Evolutionary conservation across 495 filamentous ascomycete genomes (phyloP), one percentile per base, ranked within the genome.

Genomic region (Talaromyces adpressus): DNA sequence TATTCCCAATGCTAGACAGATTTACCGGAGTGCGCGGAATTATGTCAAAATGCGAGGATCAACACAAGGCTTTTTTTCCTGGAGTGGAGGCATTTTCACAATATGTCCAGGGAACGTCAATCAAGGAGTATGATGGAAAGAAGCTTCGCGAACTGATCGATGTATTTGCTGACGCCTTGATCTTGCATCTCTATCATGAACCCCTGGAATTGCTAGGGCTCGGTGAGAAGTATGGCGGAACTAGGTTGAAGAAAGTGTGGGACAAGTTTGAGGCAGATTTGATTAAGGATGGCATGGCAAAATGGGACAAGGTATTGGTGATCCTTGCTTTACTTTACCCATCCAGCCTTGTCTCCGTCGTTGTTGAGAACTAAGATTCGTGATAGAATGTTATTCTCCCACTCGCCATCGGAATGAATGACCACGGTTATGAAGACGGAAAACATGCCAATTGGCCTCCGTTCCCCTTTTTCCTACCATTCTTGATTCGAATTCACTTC

Each of bases 1-100:
- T 78, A 65, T 84, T 84, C 67, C 77, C 81, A 20, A 57, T 34
- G 7, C 65, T 84, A 59, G 79, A 80, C 61, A 57, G 62, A 27
- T 52, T 72, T 20, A 69, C 75, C 0, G 77, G 75, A 2, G 70
- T 71, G 14, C 62, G 66, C 22, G 78, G 74, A 9, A 63, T 81
- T 54, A 82, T 83, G 79, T 72, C 73, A 6, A 62, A 36, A 34
- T 81, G 79, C 64, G 61, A 79, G 5, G 66, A 74, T 29, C 80
- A 84, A 65, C 81, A 84, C 67, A 65, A 73, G 20, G 41, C 41
- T 47, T 47, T 47, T 47, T 47, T 47, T 32, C 41, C 67, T 68
- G 77, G 73, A 16, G 60, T 84, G 25, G 67, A 73, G 6, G 60
- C 12, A 1, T 77, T 80, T 39, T 61, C 70, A 32, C 64, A 64